These are phyloP conservation scores for Lathyrus tuberosus DNA, from an alignment of 306 rosid genomes.

Conservation along the genomic window DNA sequence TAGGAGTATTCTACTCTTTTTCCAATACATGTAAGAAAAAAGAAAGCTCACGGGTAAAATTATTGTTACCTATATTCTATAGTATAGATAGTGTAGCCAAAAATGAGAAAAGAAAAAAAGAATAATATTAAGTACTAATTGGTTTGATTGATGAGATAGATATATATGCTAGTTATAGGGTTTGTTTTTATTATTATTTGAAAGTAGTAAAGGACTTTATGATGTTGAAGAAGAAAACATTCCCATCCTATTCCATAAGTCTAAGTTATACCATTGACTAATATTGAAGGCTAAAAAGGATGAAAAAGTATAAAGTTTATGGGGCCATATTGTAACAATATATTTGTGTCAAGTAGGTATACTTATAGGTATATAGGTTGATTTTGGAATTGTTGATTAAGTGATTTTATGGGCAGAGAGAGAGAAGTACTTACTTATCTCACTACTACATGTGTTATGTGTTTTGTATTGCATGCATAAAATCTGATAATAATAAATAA, in stretches of 20 bases:
- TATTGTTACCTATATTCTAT: background rate
- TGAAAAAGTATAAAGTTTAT: background rate
- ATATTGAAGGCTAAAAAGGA: constrained; percentile 24
- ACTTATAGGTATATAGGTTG: background rate
- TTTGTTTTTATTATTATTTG: constrained; percentile 39
- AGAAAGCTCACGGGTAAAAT: constrained; percentile 11
- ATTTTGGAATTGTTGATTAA: constrained; percentile 31
- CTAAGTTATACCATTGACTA: constrained; percentile 36
- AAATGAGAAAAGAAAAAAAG: background rate
- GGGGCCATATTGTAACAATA: constrained; percentile 21
- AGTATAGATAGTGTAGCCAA: background rate
- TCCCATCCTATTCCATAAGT: constrained; percentile 30
- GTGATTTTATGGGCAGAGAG: constrained; percentile 40
- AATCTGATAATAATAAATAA: constrained; percentile 38
- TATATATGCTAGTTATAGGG: constrained; percentile 34
- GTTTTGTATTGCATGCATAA: constrained; percentile 48
- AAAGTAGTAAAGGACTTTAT: constrained; percentile 26
- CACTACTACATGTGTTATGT: background rate
- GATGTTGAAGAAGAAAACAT: constrained; percentile 43
- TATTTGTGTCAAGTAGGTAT: background rate
- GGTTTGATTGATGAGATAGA: constrained; percentile 25
- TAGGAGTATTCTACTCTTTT: constrained; percentile 18
- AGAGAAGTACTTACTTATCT: background rate
- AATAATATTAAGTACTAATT: background rate
- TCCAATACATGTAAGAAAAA: background rate